These are phyloP conservation scores for Tricholomella constricta DNA, from an alignment of 768 basidiomycete species.

Conservation along the genomic window DNA sequence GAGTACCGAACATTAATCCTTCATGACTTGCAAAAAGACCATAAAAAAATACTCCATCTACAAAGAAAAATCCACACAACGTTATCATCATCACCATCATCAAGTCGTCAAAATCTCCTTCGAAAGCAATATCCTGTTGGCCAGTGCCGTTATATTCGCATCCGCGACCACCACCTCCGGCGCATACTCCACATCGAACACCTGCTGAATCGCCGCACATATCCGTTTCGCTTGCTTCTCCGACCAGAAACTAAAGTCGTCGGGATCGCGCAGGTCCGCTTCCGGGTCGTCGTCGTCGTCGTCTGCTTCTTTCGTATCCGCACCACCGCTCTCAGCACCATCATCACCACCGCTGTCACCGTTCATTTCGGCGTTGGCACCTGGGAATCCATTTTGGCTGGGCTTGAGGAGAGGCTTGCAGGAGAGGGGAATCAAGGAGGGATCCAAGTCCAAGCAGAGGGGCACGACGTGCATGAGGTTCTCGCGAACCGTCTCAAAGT, in stretches of 20 bases:
- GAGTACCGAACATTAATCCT: too few species aligned
- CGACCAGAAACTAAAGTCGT: constrained; percentile 96
- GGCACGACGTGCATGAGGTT: constrained; percentile 78
- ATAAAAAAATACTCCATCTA: background rate
- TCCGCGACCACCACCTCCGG: constrained; percentile 92
- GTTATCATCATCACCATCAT: background rate
- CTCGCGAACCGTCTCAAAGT: constrained; percentile 65
- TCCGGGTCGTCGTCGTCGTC: constrained; percentile 29
- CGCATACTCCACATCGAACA: constrained; percentile 87
- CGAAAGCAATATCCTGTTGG: constrained; percentile 81
- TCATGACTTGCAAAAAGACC: too few species aligned
- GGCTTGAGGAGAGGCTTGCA: constrained; percentile 45
- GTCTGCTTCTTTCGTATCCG: background rate
- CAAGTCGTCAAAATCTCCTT: constrained; percentile 51
- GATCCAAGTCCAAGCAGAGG: constrained; percentile 85
- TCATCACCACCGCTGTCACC: background rate
- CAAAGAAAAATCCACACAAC: background rate
- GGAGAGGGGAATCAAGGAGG: constrained; percentile 73
- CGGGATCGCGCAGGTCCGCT: constrained; percentile 63
- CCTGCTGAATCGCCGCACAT: constrained; percentile 71
- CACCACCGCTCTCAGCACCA: background rate
- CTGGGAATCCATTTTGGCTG: background rate
- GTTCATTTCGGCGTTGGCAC: background rate
- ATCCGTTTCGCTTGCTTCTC: constrained; percentile 90
- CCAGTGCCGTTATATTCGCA: constrained; percentile 85